phyloP scores from a whole-genome alignment of 768 basidiomycete species.

The Coprinopsis sp. region DNA sequence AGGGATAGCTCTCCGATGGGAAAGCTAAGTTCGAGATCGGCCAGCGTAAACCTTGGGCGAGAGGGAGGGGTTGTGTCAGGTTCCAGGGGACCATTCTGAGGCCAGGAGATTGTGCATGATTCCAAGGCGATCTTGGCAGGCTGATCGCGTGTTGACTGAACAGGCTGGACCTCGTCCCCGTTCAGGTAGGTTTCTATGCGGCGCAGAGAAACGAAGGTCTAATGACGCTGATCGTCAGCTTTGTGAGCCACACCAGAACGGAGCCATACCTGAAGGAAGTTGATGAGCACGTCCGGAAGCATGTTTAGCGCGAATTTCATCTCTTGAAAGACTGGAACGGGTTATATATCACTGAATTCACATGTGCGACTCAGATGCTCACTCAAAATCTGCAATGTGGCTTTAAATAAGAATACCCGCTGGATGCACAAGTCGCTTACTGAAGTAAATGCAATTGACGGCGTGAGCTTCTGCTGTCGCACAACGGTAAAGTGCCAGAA shows the following conservation, averaged over 20 bases:
- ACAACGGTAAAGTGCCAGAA: slow-evolving; percentile 75
- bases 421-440: too few species aligned
- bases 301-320: slow-evolving; percentile 86
- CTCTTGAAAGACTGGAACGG: slow-evolving; percentile 85
- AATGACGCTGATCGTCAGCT: neutral
- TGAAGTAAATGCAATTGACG: slow-evolving; percentile 79
- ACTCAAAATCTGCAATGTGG: too few species aligned
- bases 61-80: slow-evolving; percentile 68
- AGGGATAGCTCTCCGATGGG: slow-evolving; percentile 76
- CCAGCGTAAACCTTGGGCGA: slow-evolving; percentile 69
- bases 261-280: slow-evolving; percentile 76
- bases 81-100: slow-evolving; percentile 58
- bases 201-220: slow-evolving; percentile 66
- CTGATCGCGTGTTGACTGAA: slow-evolving; percentile 53
- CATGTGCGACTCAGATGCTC: too few species aligned
- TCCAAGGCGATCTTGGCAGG: slow-evolving; percentile 66
- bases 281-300: slow-evolving; percentile 88
- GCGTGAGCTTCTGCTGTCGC: slow-evolving; percentile 63
- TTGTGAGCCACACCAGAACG: too few species aligned
- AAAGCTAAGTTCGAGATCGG: slow-evolving; percentile 76
- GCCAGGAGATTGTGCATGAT: slow-evolving; percentile 89
- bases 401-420: too few species aligned
- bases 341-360: too few species aligned
- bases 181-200: slow-evolving; percentile 89
- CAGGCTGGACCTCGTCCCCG: slow-evolving; percentile 62